Evolutionary conservation across 306 rosid species (phyloP), one percentile per base, ranked within the genome.

Genomic region (Cyclanthera cordifolia): DNA sequence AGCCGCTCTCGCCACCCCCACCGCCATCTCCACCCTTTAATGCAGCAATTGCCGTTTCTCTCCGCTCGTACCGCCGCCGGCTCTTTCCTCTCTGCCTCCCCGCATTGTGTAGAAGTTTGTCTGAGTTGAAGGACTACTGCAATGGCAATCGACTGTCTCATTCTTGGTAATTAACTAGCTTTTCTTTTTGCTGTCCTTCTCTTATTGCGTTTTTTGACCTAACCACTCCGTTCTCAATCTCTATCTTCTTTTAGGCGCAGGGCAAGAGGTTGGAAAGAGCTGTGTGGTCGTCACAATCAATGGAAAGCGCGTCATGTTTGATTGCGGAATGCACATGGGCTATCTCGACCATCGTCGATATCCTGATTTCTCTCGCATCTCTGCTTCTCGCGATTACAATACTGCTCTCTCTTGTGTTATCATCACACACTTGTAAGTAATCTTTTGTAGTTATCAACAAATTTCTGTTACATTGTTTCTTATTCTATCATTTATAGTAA

Each of bases 231-330:
- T 14, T 30, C 13, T 74, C 45, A 48, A 13, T 24, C 17, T 5
- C 24, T 37, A 23, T 48, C 10, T 8, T 46, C 17, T 55, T 47
- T 25, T 72, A 92, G 98, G 98, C 28, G 96, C 98, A 67, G 98
- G 98, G 37, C 96, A 92, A 83, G 95, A 92, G 53, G 95, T 89
- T 28, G 98, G 98, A 27, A 92, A 92, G 90, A 92, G 98, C 79
- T 89, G 95, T 24, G 90, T 87, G 16, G 79, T 92, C 41, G 96
- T 89, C 12, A 78, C 78, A n/a, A 92, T 92, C 69, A 87, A 89
- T 39, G 95, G 93, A 52, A 92, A 87, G 67, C 80, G 95, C 68
- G 87, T 92, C 77, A 89, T 92, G 98, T 92, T 92, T 65, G 98
- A 92, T 70, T 92, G 98, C 12, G 96, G 98, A 6, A 89, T 92